Base-by-base conservation (phyloP, 148 eudicot genomes). In the Cornus florida region DNA sequence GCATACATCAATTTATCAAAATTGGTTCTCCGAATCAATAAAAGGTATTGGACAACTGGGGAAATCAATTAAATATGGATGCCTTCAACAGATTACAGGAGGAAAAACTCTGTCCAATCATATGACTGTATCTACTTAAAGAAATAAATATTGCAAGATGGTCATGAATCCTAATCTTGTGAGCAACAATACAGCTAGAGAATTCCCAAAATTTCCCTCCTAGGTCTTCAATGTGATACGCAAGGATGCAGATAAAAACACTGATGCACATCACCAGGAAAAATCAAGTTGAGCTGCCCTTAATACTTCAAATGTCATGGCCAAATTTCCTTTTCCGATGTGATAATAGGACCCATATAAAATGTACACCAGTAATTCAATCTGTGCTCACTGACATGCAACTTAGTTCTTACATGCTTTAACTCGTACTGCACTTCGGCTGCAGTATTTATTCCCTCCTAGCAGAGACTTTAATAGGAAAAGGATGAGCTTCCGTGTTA, bases 401-500 rank as follows among this genome's bases (percentile, higher is more conserved):
- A 56, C 9, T 22, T 46, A 4, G 66, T 22, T 28, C 35, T 23
- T 67, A 14, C 59, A 65, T 32, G 69, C 78, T 69, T 69, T 33
- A 69, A 24, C 20, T 32, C 1, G n/a, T 69, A 60, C 6, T 59
- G 10, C 24, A 70, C 20, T 59, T 41, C 20, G 3, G 20, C 65
- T 46, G 56, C 38, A 59, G 38, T 31, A 70, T 35, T 86, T 76
- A 83, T 72, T 86, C 77, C 73, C 66, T 80, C 76, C 72, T 84
- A 57, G 67, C 74, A 48, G 72, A 78, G 80, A 82, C 41, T 77
- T 71, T 81, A 73, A 93, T 84, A 68, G 99, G 97, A 69, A 95
- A 83, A 35, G 97, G 99, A 79, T 93, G 99, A 76, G 99, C 97
- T 87, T 95, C 99, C 70, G 99, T 90, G 88, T 93, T 93, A 77